Base-by-base conservation (phyloP, 805 yeast species). In the Torulaspora gathmanii region DNA sequence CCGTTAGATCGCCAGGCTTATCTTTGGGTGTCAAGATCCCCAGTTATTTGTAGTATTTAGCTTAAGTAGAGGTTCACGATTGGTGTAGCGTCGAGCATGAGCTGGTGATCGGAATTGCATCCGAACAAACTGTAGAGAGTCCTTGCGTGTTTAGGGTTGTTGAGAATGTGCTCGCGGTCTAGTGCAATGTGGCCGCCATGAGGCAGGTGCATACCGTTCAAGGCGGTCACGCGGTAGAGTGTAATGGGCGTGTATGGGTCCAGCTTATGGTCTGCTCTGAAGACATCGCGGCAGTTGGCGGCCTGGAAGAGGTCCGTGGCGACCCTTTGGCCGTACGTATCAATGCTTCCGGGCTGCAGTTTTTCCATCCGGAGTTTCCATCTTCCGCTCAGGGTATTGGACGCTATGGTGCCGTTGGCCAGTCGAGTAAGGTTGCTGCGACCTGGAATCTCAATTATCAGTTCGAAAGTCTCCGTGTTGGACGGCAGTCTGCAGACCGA, bases 361-460 rank as follows among this genome's bases (percentile, higher is more conserved):
- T 65, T 62, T 58, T 83, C 88, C 28, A 81, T 45, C 4, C 61
- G 57, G 12, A 79, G 33, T 34, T 80, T 63, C 4, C 75, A 50
- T 2, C 80, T 1, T 70, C 69, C 71, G 73, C 27, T 70, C 44
- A 56, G 72, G 72, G 39, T 61, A 23, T 35, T 43, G 48, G 41
- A 53, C 31, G 33, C 47, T 12, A 51, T 29, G 34, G 37, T 49
- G 17, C 52, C 53, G 26, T 38, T 46, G 5, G 44, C 37, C 15
- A 33, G 30, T 10, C 33, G 31, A 1, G 12, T 11, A 9, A 52
- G 38, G 9, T 45, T 26, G 28, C 51, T 46, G 6, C 45, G 40
- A 4, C 53, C 62, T 19, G 41, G 51, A 13, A 53, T 47, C 7
- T 61, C 61, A 35, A 67, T 53, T 4, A 57, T 25, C n/a, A 61